A percentile compares a stretch with the other conserved stretches of the same genome.
These are phyloP conservation scores for Ramalina intermedia DNA, from an alignment of 495 filamentous ascomycete genomes.

Conservation along the genomic window DNA sequence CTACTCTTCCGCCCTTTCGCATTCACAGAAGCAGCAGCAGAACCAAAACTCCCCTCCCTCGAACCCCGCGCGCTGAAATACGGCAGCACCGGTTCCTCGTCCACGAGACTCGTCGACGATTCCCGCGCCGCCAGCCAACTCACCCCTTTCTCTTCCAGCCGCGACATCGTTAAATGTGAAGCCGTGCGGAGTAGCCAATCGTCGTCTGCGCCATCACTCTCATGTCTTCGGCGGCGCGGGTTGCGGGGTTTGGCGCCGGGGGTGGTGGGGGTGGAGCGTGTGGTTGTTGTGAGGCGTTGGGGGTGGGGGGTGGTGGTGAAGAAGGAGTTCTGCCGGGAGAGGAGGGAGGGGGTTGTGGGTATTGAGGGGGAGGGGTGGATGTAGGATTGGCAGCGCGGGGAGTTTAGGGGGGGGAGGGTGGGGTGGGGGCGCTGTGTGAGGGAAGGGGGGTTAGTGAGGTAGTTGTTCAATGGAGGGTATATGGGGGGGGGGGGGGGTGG, in stretches of 20 bases:
- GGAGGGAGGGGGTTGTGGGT: slow-evolving; percentile 16
- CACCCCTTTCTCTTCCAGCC: slow-evolving; percentile 66
- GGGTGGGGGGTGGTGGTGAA: neutral
- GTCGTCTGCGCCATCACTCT: neutral
- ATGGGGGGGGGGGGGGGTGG: too few species aligned
- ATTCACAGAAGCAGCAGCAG: neutral
- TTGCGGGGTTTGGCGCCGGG: slow-evolving; percentile 2
- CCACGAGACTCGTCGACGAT: slow-evolving; percentile 49
- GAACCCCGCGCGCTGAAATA: neutral
- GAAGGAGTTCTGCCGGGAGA: slow-evolving; percentile 31
- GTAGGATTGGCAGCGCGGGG: slow-evolving; percentile 8
- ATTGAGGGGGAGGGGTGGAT: slow-evolving; percentile 6
- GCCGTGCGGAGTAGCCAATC: slow-evolving; percentile 61
- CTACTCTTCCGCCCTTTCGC: neutral
- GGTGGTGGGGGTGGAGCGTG: slow-evolving; percentile 9
- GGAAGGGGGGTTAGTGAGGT: slow-evolving; percentile 36
- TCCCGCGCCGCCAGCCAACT: slow-evolving; percentile 60
- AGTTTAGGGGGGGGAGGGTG: slow-evolving; percentile 20
- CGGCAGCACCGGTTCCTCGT: neutral
- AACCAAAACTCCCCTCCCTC: neutral
- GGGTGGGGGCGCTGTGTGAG: slow-evolving; percentile 26
- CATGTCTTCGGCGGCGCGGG: slow-evolving; percentile 2
- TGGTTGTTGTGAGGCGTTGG: slow-evolving; percentile 19
- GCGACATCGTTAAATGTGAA: slow-evolving; percentile 50
- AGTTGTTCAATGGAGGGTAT: slow-evolving; percentile 18